phyloP scores from a whole-genome alignment of 495 filamentous ascomycete species.

The Lindgomyces ingoldianus region DNA sequence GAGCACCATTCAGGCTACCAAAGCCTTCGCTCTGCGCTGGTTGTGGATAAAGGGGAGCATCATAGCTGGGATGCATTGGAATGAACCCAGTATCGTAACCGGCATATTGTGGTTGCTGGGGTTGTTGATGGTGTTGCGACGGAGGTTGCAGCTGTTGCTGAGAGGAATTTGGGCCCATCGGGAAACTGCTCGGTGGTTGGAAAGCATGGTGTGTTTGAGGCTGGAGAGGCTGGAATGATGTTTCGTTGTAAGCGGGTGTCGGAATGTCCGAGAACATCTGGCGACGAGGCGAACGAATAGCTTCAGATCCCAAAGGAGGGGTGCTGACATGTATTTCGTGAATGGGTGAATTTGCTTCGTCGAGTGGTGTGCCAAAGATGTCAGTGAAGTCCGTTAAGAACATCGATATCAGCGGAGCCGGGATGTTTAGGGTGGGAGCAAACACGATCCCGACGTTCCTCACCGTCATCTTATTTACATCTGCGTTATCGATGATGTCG shows the following conservation, averaged over 20 bases:
- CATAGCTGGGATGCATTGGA: slow-evolving; percentile 63
- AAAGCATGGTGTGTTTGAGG: no score
- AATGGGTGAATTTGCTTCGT: slow-evolving; percentile 54
- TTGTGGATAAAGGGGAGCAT: slow-evolving; percentile 43
- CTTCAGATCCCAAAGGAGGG: slow-evolving; percentile 55
- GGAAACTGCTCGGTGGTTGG: slow-evolving; percentile 26
- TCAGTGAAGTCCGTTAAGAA: slow-evolving; percentile 87
- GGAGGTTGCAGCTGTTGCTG: slow-evolving; percentile 7
- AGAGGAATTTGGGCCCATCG: slow-evolving; percentile 20
- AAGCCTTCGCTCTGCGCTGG: slow-evolving; percentile 36
- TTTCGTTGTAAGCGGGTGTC: slow-evolving; percentile 65
- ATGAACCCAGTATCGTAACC: slow-evolving; percentile 61
- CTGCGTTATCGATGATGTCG: slow-evolving; percentile 82
- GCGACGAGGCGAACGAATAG: slow-evolving; percentile 64
- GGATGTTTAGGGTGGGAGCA: slow-evolving; percentile 96
- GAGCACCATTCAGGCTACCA: slow-evolving; percentile 45
- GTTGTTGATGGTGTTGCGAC: slow-evolving; percentile 28
- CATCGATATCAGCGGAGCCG: slow-evolving; percentile 88
- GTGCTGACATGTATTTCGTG: slow-evolving; percentile 51
- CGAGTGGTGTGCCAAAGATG: slow-evolving; percentile 75
- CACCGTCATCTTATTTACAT: slow-evolving; percentile 96
- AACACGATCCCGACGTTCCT: slow-evolving; percentile 98
- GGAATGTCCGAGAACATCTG: slow-evolving; percentile 72
- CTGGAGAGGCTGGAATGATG: no score
- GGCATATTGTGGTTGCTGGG: slow-evolving; percentile 36